Conservation (phyloP, 208 protist genomes). For the Lotmaria passim region DNA sequence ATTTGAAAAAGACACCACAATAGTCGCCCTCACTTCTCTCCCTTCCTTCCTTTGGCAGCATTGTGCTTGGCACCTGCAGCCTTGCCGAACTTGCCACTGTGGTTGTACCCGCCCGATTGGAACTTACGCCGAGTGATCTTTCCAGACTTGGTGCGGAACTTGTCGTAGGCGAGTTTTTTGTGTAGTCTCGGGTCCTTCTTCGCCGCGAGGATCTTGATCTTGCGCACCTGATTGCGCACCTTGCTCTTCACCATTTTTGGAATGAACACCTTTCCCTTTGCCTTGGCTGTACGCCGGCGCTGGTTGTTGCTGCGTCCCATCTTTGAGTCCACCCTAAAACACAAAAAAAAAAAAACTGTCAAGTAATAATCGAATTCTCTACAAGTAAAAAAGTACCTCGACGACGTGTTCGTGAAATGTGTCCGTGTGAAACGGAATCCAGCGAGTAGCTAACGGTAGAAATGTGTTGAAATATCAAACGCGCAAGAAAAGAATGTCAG, state of each 20-base stretch:
- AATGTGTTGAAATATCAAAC: too few relatives aligned
- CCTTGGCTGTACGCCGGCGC: constrained; percentile 68
- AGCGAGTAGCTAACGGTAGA: too few relatives aligned
- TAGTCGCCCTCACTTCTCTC: constrained; percentile 16
- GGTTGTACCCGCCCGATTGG: constrained; percentile 77
- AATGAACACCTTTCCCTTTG: constrained; percentile 60
- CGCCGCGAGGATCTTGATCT: constrained; percentile 56
- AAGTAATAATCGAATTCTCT: too few relatives aligned
- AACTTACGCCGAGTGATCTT: constrained; percentile 74
- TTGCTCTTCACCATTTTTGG: constrained; percentile 88
- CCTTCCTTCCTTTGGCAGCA: constrained; percentile 42
- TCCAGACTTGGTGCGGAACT: constrained; percentile 65
- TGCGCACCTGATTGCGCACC: constrained; percentile 64
- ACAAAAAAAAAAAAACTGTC: too few relatives aligned
- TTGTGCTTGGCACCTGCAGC: constrained; percentile 69
- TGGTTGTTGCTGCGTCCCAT: constrained; percentile 92
- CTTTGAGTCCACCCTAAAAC: too few relatives aligned
- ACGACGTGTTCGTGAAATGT: too few relatives aligned
- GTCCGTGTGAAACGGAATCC: too few relatives aligned
- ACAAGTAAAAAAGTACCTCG: too few relatives aligned
- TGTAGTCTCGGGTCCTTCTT: constrained; percentile 44
- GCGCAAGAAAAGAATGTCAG: too few relatives aligned
- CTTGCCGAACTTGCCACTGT: constrained; percentile 79
- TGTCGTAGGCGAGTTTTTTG: constrained; percentile 79
- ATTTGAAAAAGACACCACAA: background rate